Conservation (phyloP, 1,139 yeast genomes). For the Lodderomyces beijingensis region DNA sequence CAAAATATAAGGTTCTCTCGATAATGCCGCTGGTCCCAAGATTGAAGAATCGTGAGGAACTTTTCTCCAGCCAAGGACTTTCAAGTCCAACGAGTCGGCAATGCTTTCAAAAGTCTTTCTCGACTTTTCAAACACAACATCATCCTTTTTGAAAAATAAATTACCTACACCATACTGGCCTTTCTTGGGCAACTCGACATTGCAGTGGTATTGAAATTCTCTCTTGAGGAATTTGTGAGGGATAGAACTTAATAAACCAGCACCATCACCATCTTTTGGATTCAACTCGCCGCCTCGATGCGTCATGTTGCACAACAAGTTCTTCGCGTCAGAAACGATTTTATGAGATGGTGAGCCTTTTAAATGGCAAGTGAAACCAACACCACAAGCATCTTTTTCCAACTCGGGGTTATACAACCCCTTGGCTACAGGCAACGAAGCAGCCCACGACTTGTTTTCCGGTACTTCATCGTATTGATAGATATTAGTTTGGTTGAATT, state of each 20-base stretch:
- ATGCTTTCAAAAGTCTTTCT: conserved; percentile 74
- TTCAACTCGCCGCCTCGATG: conserved; percentile 98
- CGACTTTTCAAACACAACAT: conserved; percentile 59
- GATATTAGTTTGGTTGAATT: conserved; percentile 32
- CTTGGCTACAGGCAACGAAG: conserved; percentile 77
- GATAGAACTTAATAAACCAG: conserved; percentile 90
- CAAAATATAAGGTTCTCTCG: conserved; percentile 85
- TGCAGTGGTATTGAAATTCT: conserved; percentile 69
- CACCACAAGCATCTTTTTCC: conserved; percentile 98
- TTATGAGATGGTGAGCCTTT: conserved; percentile 87
- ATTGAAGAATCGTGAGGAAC: conserved; percentile 95
- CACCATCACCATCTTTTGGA: conserved; percentile 98
- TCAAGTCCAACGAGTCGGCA: conserved; percentile 71
- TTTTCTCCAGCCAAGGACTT: conserved; percentile 89
- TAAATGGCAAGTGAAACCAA: conserved; percentile 93
- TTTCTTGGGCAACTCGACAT: conserved; percentile 59
- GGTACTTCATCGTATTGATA: conserved; percentile 73
- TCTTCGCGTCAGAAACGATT: conserved; percentile 86
- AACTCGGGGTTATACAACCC: conserved; percentile 92
- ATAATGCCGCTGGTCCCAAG: conserved; percentile 90
- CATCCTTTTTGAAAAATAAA: conserved; percentile 83
- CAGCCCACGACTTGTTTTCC: conserved; percentile 87
- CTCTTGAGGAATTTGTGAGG: conserved; percentile 84
- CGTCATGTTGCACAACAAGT: conserved; percentile 92
- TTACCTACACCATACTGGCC: conserved; percentile 97